A percentile compares a stretch with the other conserved stretches of the same genome.
Evolutionary conservation across 805 yeast species (phyloP).

Genomic region (Cyberlindnera xylosilytica): DNA sequence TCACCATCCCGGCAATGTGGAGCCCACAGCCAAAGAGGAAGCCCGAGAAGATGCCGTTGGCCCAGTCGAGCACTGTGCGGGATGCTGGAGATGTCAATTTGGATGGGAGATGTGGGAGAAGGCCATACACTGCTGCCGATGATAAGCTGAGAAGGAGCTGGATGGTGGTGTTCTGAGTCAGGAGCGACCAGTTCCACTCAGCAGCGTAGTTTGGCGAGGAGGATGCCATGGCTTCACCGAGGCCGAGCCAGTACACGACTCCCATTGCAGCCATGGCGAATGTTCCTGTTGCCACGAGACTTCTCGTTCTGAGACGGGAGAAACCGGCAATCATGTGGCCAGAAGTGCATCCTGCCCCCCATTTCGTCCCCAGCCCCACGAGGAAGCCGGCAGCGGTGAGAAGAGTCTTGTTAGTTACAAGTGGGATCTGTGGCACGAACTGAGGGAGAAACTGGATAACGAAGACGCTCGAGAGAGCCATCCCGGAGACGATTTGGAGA

Average conservation of each 20-base stretch:
- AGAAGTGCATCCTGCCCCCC: slow-evolving; percentile 51
- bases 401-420: slow-evolving; percentile 1
- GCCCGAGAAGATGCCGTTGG: slow-evolving; percentile 29
- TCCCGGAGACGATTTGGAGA: slow-evolving; percentile 35
- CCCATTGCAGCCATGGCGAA: slow-evolving; percentile 37
- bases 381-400: slow-evolving; percentile 35
- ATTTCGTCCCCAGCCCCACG: slow-evolving; percentile 46
- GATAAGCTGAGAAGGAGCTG: slow-evolving; percentile 8
- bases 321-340: slow-evolving; percentile 53
- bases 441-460: slow-evolving; percentile 26
- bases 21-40: slow-evolving; percentile 45
- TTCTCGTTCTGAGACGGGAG: slow-evolving; percentile 42
- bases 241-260: slow-evolving; percentile 5
- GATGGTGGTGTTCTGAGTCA: slow-evolving; percentile 1
- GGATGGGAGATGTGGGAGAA: slow-evolving; percentile 27
- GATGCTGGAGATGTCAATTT: background rate
- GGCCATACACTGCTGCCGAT: slow-evolving; percentile 20
- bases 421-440: slow-evolving; percentile 27
- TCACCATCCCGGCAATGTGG: slow-evolving; percentile 44
- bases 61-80: background rate
- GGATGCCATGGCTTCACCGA: slow-evolving; percentile 3
- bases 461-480: slow-evolving; percentile 30
- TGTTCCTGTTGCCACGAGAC: slow-evolving; percentile 41
- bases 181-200: slow-evolving; percentile 5
- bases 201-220: slow-evolving; percentile 8